A percentile compares a stretch with the other conserved stretches of the same genome.
These are phyloP conservation scores for Fomitopsis pinicola DNA, from an alignment of 1,284 basidiomycete species.

Conservation along the genomic window DNA sequence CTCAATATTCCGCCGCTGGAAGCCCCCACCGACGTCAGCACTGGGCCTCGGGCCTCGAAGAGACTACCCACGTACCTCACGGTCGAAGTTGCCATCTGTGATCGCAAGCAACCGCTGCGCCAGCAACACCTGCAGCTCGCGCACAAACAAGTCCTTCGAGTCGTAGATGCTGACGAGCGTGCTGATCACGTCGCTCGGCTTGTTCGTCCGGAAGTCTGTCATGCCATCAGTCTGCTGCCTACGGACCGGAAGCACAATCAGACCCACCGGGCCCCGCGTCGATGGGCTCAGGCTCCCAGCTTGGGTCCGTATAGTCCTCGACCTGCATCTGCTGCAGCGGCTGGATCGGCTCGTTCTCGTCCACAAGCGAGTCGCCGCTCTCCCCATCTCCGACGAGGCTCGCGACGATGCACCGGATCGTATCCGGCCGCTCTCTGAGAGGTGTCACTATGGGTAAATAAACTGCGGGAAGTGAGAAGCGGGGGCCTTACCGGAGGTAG, in stretches of 20 bases:
- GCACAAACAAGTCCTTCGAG: slow-evolving; percentile 90
- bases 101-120: slow-evolving; percentile 80
- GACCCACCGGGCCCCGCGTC: slow-evolving; percentile 84
- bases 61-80: slow-evolving; percentile 56
- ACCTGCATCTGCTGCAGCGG: slow-evolving; percentile 67
- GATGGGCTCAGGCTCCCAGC: slow-evolving; percentile 92
- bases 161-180: slow-evolving; percentile 96
- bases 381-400: slow-evolving; percentile 86
- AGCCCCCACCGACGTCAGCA: neutral
- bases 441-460: neutral
- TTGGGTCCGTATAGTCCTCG: slow-evolving; percentile 85
- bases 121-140: slow-evolving; percentile 86
- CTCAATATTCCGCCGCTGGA: slow-evolving; percentile 84
- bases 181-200: slow-evolving; percentile 87
- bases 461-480: neutral
- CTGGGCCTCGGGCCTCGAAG: neutral
- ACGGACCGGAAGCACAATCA: neutral
- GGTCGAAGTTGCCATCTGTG: slow-evolving; percentile 76
- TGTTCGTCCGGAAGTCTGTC: slow-evolving; percentile 83
- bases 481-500: slow-evolving; percentile 60
- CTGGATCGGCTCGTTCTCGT: slow-evolving; percentile 75
- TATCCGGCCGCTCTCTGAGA: slow-evolving; percentile 80
- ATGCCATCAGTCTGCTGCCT: neutral
- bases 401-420: slow-evolving; percentile 89
- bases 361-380: slow-evolving; percentile 72